A percentile compares a stretch with the other conserved stretches of the same genome.
These are phyloP conservation scores for Dactylellina leptospora DNA, from an alignment of 2,329 filamentous ascomycete species.

Conservation along the genomic window DNA sequence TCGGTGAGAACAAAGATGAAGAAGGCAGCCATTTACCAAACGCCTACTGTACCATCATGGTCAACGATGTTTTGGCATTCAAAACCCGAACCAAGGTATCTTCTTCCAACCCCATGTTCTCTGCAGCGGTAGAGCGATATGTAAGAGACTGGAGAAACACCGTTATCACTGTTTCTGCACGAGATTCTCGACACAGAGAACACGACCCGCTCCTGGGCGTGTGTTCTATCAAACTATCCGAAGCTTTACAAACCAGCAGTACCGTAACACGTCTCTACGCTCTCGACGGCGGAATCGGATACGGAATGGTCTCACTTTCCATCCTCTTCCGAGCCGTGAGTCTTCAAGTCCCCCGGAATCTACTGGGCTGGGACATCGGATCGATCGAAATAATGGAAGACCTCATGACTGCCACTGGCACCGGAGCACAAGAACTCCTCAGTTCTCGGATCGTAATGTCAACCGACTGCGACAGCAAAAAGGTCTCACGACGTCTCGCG, in stretches of 20 bases:
- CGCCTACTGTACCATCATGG: constrained; percentile 89
- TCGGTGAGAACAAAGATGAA: constrained; percentile 87
- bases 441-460: constrained; percentile 51
- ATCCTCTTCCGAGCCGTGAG: constrained; percentile 90
- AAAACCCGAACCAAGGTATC: constrained; percentile 95
- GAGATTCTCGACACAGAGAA: constrained; percentile 86
- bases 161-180: constrained; percentile 85
- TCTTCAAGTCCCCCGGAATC: constrained; percentile 80
- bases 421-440: constrained; percentile 62
- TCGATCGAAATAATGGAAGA: constrained; percentile 87
- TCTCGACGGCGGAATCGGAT: constrained; percentile 92
- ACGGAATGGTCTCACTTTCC: constrained; percentile 86
- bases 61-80: constrained; percentile 80
- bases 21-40: constrained; percentile 80
- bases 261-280: constrained; percentile 94
- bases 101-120: constrained; percentile 94
- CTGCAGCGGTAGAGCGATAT: constrained; percentile 92
- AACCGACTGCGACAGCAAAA: constrained; percentile 45
- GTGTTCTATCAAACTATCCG: constrained; percentile 84
- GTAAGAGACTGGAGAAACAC: constrained; percentile 90
- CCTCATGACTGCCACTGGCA: constrained; percentile 72
- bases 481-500: constrained; percentile 18
- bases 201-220: constrained; percentile 95
- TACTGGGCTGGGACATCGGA: constrained; percentile 93
- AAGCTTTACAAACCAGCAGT: constrained; percentile 85